Evolutionary conservation across 148 eudicot genomes (phyloP).

Genomic region (Vaccinium macrocarpon): DNA sequence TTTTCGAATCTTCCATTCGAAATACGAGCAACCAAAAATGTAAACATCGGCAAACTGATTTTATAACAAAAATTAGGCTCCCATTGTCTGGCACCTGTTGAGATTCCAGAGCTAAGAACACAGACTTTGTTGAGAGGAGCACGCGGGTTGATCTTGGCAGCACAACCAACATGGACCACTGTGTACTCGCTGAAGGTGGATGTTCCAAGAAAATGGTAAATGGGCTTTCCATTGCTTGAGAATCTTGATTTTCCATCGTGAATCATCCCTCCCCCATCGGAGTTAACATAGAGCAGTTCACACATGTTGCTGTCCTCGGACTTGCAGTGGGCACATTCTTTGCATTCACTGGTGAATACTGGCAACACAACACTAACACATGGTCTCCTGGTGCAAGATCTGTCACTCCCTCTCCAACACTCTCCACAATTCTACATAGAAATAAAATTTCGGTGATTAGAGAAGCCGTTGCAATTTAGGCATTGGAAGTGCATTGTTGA

Average conservation of each 20-base stretch:
- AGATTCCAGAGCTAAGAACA: constrained; percentile 39
- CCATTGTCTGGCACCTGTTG: constrained; percentile 27
- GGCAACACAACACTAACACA: too few relatives aligned
- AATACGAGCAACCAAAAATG: too few relatives aligned
- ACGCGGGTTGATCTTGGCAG: constrained; percentile 28
- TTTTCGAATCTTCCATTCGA: too few relatives aligned
- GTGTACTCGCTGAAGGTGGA: constrained; percentile 49
- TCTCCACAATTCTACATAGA: constrained; percentile 32
- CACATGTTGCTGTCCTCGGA: constrained; percentile 42
- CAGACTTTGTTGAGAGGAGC: constrained; percentile 40
- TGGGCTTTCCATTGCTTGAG: constrained; percentile 31
- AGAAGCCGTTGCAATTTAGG: too few relatives aligned
- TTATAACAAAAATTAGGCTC: background rate
- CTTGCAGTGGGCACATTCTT: constrained; percentile 38
- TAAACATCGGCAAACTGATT: too few relatives aligned
- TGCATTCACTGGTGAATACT: constrained; percentile 37
- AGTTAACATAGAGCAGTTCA: constrained; percentile 25
- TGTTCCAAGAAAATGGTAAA: constrained; percentile 34
- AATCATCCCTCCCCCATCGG: constrained; percentile 35
- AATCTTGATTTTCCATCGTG: constrained; percentile 36
- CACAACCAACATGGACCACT: constrained; percentile 32
- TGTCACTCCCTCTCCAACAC: constrained; percentile 38
- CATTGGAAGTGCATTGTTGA: too few relatives aligned
- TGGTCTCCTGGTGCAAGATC: constrained; percentile 41
- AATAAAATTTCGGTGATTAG: background rate